Percentiles rank a stretch among this genome's conserved stretches.
Evolutionary conservation across 106 monocot species (phyloP).

Genomic region (Alisma plantagoaquatica): DNA sequence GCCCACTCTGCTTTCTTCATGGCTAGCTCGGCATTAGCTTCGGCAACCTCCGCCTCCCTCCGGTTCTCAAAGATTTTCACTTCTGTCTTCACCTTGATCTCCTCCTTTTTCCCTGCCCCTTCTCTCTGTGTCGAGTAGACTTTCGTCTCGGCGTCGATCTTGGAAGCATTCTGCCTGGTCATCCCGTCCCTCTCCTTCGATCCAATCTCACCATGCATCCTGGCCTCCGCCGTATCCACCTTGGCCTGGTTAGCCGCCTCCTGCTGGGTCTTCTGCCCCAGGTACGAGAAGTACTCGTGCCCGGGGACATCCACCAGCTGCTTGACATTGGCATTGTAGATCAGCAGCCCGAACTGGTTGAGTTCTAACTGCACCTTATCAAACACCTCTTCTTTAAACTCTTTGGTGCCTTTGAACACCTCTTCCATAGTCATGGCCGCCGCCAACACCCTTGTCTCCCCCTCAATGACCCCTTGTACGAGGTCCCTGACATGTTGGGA

Average conservation of each 20-base stretch:
- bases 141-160: too few species aligned
- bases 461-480: conserved; percentile 50
- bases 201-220: conserved; percentile 59
- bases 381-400: too few species aligned
- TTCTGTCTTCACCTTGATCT: too few species aligned
- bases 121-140: too few species aligned
- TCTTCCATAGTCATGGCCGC: conserved; percentile 72
- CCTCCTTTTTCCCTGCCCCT: too few species aligned
- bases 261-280: too few species aligned
- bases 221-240: conserved; percentile 54
- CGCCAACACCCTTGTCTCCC: conserved; percentile 48
- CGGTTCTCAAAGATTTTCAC: too few species aligned
- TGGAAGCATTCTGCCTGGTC: conserved; percentile 44
- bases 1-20: too few species aligned
- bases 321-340: conserved; percentile 61
- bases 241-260: too few species aligned
- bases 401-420: conserved; percentile 54
- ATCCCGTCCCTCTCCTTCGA: conserved; percentile 38
- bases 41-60: too few species aligned
- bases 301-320: conserved; percentile 42
- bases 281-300: conserved; percentile 59
- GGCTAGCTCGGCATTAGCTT: too few species aligned
- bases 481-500: conserved; percentile 52
- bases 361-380: conserved; percentile 54
- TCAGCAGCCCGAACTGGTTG: conserved; percentile 46